phyloP scores from a whole-genome alignment of 345 rosid species.

The Brassica juncea region DNA sequence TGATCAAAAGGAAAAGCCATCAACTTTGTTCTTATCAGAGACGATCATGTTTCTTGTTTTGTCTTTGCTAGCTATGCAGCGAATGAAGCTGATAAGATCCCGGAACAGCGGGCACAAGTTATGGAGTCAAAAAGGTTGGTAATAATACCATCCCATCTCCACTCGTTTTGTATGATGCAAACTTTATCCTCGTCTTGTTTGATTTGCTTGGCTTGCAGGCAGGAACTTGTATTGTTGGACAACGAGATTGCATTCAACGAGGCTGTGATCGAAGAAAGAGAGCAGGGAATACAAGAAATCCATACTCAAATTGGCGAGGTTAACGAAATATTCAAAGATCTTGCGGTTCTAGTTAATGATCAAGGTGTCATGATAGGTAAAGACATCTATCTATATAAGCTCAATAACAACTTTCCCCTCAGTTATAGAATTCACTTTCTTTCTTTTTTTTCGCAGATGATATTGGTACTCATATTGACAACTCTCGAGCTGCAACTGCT shows the following conservation, averaged over 20 bases:
- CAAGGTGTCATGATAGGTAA: constrained; percentile 92
- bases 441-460: constrained; percentile 85
- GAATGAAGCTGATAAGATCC: constrained; percentile 21
- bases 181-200: constrained; percentile 4
- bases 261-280: constrained; percentile 94
- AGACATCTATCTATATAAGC: too few relatives aligned
- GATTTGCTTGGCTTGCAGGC: constrained; percentile 50
- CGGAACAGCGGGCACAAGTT: constrained; percentile 43
- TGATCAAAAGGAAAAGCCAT: not conserved
- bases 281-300: constrained; percentile 88
- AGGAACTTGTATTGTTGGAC: constrained; percentile 81
- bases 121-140: constrained; percentile 34
- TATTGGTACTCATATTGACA: constrained; percentile 76
- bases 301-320: constrained; percentile 94
- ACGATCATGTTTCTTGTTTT: not conserved
- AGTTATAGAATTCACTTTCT: not conserved
- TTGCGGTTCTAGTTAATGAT: constrained; percentile 91
- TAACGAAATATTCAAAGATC: constrained; percentile 93
- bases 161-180: not conserved
- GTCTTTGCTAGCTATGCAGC: constrained; percentile 31
- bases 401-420: too few relatives aligned
- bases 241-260: constrained; percentile 92
- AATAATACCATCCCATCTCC: not conserved
- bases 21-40: not conserved
- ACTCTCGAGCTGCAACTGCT: constrained; percentile 78